A percentile compares a stretch with the other conserved stretches of the same genome.
Conservation (phyloP, 2,329 filamentous ascomycete genomes). For the Lasiodiplodia theobromae region DNA sequence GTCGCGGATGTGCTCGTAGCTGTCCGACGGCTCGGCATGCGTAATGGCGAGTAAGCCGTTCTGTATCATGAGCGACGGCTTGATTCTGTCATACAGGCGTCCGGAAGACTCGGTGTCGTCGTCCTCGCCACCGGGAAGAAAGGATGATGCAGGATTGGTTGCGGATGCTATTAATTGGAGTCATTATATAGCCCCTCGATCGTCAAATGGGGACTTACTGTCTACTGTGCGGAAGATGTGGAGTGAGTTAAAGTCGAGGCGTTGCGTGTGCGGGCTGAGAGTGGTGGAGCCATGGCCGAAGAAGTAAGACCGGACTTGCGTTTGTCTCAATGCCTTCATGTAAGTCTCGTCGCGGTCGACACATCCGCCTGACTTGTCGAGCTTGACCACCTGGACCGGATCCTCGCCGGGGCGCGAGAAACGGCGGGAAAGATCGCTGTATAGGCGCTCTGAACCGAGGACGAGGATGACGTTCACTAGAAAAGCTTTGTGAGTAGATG, state of each 20-base stretch:
- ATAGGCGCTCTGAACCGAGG: slow-evolving; percentile 78
- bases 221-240: slow-evolving; percentile 75
- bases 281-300: slow-evolving; percentile 80
- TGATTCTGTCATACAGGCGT: slow-evolving; percentile 66
- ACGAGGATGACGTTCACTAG: slow-evolving; percentile 80
- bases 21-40: slow-evolving; percentile 73
- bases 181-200: not conserved
- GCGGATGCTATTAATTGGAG: not conserved
- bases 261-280: slow-evolving; percentile 86
- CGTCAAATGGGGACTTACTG: slow-evolving; percentile 51
- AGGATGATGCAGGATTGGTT: slow-evolving; percentile 33
- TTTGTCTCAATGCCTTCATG: slow-evolving; percentile 75
- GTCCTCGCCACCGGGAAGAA: slow-evolving; percentile 54
- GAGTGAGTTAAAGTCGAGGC: slow-evolving; percentile 77
- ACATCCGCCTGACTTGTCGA: slow-evolving; percentile 87
- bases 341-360: slow-evolving; percentile 77
- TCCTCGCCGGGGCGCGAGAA: slow-evolving; percentile 69
- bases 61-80: slow-evolving; percentile 72
- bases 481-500: slow-evolving; percentile 11
- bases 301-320: slow-evolving; percentile 89
- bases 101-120: slow-evolving; percentile 54
- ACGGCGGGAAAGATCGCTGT: slow-evolving; percentile 74
- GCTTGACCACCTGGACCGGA: slow-evolving; percentile 73
- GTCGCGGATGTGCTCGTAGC: slow-evolving; percentile 75
- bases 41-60: slow-evolving; percentile 88